These are phyloP conservation scores for Blumeriella jaapii DNA, from an alignment of 2,329 filamentous ascomycete genomes.

Conservation along the genomic window DNA sequence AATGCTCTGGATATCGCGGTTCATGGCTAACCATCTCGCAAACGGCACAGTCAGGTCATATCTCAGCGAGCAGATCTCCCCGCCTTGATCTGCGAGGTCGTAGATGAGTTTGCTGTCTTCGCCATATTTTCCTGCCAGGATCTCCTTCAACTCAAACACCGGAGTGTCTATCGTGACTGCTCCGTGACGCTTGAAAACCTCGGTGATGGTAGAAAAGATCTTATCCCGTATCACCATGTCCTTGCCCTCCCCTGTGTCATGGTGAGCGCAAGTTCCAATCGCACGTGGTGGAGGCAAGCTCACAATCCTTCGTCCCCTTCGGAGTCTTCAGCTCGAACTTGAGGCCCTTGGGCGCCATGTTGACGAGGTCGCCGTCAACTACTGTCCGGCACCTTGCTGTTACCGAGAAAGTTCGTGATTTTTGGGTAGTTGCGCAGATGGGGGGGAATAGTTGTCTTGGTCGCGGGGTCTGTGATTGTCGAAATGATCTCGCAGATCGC, in stretches of 20 bases:
- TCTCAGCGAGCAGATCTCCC: constrained; percentile 71
- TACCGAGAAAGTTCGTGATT: constrained; percentile 15
- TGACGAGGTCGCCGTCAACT: no score
- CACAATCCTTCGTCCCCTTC: constrained; percentile 83
- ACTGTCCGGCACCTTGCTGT: constrained; percentile 13
- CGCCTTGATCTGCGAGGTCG: constrained; percentile 77
- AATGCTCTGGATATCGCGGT: constrained; percentile 63
- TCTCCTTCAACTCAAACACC: constrained; percentile 80
- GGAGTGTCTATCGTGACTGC: constrained; percentile 69
- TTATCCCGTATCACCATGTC: constrained; percentile 72
- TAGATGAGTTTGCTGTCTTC: constrained; percentile 91
- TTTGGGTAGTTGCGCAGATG: constrained; percentile 11
- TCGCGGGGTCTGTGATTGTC: constrained; percentile 9
- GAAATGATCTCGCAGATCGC: constrained; percentile 25
- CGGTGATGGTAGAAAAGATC: constrained; percentile 64
- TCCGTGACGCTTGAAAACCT: constrained; percentile 76
- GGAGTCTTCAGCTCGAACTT: constrained; percentile 72
- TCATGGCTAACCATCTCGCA: constrained; percentile 88
- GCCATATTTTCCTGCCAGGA: constrained; percentile 81
- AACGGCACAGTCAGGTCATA: constrained; percentile 87
- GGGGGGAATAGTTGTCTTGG: constrained; percentile 5
- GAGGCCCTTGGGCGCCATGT: constrained; percentile 30
- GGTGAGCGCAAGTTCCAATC: constrained; percentile 10
- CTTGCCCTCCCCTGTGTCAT: constrained; percentile 48
- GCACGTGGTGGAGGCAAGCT: constrained; percentile 10